A percentile compares a stretch with the other conserved stretches of the same genome.
phyloP scores from a whole-genome alignment of 2,329 filamentous ascomycete species.

The Diaporthe destruens region DNA sequence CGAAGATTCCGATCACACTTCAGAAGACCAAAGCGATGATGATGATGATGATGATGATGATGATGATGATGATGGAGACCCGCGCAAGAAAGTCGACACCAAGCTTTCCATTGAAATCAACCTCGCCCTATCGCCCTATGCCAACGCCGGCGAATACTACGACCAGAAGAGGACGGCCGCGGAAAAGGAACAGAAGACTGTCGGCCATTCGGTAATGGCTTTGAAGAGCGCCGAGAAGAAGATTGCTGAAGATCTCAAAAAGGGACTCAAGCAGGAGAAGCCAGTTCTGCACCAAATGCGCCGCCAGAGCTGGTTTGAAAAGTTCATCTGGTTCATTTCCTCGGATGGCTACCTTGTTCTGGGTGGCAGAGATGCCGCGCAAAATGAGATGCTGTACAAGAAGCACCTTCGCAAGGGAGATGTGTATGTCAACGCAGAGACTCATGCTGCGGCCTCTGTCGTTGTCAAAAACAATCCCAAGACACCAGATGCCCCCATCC shows the following conservation, averaged over 20 bases:
- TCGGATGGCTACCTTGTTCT: slow-evolving; percentile 95
- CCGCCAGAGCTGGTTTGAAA: slow-evolving; percentile 94
- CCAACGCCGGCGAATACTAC: slow-evolving; percentile 92
- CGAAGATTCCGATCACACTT: slow-evolving; percentile 73
- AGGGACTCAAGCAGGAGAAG: slow-evolving; percentile 91
- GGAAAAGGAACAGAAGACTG: slow-evolving; percentile 88
- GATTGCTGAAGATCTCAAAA: slow-evolving; percentile 86
- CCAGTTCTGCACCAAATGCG: slow-evolving; percentile 85
- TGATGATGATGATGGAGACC: slow-evolving; percentile 52
- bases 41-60: too few species aligned
- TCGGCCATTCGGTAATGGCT: slow-evolving; percentile 83
- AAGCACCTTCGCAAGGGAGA: slow-evolving; percentile 89
- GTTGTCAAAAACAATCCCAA: slow-evolving; percentile 89
- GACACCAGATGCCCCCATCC: slow-evolving; percentile 85
- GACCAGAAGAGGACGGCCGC: slow-evolving; percentile 88
- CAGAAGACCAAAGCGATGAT: slow-evolving; percentile 58
- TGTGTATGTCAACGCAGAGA: slow-evolving; percentile 90
- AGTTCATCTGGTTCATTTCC: slow-evolving; percentile 95
- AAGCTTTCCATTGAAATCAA: slow-evolving; percentile 85
- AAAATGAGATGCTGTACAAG: slow-evolving; percentile 93
- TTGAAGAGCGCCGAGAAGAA: slow-evolving; percentile 92
- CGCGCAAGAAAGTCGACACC: slow-evolving; percentile 61
- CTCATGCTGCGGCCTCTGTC: slow-evolving; percentile 85
- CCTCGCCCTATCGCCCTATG: slow-evolving; percentile 84
- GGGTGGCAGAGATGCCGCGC: slow-evolving; percentile 87